A percentile compares a stretch with the other conserved stretches of the same genome.
Evolutionary conservation across 164 flowering plant genomes (phyloP).

Genomic region (Tetrastigma voinierianum): DNA sequence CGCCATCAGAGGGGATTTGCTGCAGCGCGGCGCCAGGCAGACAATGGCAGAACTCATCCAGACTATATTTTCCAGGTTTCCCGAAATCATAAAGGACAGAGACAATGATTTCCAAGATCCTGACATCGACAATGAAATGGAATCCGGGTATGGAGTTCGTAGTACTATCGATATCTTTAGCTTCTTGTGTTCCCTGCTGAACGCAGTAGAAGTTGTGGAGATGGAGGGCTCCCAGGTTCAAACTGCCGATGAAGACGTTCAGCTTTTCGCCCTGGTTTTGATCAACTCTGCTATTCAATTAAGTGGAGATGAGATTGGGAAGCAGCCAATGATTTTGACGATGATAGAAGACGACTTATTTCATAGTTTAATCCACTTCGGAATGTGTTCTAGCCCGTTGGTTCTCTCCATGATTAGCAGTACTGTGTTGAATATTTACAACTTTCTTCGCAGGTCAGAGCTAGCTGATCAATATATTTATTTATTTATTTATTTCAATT

Average conservation of each 20-base stretch:
- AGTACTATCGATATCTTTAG: constrained; percentile 72
- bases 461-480: not conserved
- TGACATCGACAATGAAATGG: constrained; percentile 18
- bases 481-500: not conserved
- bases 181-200: constrained; percentile 74
- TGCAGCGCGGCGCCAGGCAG: constrained; percentile 65
- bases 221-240: constrained; percentile 43
- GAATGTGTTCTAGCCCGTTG: constrained; percentile 54
- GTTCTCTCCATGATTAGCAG: constrained; percentile 87
- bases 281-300: constrained; percentile 81
- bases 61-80: constrained; percentile 53
- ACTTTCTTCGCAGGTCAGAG: constrained; percentile 74
- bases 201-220: constrained; percentile 58
- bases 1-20: constrained; percentile 57
- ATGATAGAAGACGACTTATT: constrained; percentile 79
- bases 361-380: constrained; percentile 78
- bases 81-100: constrained; percentile 47
- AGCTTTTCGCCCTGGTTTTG: constrained; percentile 70
- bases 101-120: constrained; percentile 53
- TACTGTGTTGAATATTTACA: constrained; percentile 69
- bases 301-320: constrained; percentile 68
- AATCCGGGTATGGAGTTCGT: constrained; percentile 59
- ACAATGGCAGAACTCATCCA: constrained; percentile 83
- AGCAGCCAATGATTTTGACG: constrained; percentile 69
- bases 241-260: constrained; percentile 67